Evolutionary conservation across 1,284 basidiomycete species (phyloP).

Genomic region (Laetiporus sulphureus): DNA sequence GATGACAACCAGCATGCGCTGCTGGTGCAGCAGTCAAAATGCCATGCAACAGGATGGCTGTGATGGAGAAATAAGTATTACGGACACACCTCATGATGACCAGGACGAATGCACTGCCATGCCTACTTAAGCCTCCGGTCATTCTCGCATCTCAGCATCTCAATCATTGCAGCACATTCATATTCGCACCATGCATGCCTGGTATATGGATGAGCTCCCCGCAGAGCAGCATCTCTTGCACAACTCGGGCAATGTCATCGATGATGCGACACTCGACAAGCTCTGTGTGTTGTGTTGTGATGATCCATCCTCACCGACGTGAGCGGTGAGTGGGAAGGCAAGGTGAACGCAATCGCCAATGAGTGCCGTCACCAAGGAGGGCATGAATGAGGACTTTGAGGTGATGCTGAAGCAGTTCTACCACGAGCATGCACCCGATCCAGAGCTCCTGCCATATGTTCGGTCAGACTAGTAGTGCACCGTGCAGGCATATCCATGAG

Average conservation of each 20-base stretch:
- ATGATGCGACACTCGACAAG: conserved; percentile 37
- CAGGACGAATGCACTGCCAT: too few species aligned
- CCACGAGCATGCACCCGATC: conserved; percentile 51
- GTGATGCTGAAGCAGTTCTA: conserved; percentile 76
- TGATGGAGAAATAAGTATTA: too few species aligned
- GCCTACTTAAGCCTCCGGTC: too few species aligned
- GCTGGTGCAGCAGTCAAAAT: too few species aligned
- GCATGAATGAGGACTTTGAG: conserved; percentile 75
- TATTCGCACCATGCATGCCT: conserved; percentile 81
- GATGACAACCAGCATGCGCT: too few species aligned
- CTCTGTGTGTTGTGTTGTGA: conserved; percentile 61
- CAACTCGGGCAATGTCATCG: conserved; percentile 54
- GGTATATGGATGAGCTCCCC: conserved; percentile 72
- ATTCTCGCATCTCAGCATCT: too few species aligned
- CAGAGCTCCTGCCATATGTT: background rate
- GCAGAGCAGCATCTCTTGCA: conserved; percentile 67
- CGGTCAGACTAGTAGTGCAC: background rate
- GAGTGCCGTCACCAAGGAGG: conserved; percentile 63
- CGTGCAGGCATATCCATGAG: conserved; percentile 75
- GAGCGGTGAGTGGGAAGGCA: conserved; percentile 37
- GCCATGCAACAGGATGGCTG: too few species aligned
- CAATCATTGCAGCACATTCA: too few species aligned
- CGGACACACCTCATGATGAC: too few species aligned
- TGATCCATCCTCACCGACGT: conserved; percentile 54
- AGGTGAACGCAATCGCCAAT: conserved; percentile 53